These are phyloP conservation scores for Physaria fendleri DNA, from an alignment of 345 rosid species.

Conservation along the genomic window DNA sequence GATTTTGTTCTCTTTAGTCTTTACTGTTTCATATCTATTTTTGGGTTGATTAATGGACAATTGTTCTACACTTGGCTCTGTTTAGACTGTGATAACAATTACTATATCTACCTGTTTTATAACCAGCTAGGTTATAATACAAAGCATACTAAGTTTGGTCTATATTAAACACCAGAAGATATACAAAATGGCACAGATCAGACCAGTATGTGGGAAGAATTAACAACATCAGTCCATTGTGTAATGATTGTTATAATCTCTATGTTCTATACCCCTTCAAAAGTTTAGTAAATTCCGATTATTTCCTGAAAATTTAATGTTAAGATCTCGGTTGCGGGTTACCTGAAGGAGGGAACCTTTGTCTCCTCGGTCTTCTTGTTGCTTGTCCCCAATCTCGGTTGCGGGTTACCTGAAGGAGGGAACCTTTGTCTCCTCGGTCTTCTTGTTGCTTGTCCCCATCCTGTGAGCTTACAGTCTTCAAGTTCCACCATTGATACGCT, in stretches of 20 bases:
- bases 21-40: no score
- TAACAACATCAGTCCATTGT: constrained; percentile 3
- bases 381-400: constrained; percentile 32
- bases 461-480: constrained; percentile 27
- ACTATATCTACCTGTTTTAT: constrained; percentile 8
- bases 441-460: constrained; percentile 32
- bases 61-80: neutral
- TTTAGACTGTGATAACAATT: neutral
- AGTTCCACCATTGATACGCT: constrained; percentile 19
- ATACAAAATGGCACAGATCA: constrained; percentile 5
- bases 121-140: constrained; percentile 10
- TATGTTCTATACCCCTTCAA: constrained; percentile 14
- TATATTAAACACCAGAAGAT: constrained; percentile 16
- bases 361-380: constrained; percentile 31
- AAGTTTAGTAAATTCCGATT: constrained; percentile 2
- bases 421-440: constrained; percentile 30
- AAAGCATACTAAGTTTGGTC: constrained; percentile 16
- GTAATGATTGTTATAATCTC: constrained; percentile 1
- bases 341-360: constrained; percentile 29
- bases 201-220: constrained; percentile 1
- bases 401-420: constrained; percentile 29
- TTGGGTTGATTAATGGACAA: neutral
- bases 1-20: constrained; percentile 1
- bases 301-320: constrained; percentile 15
- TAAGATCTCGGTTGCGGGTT: constrained; percentile 18